phyloP scores from a whole-genome alignment of 495 filamentous ascomycete species.

The Antarctomyces pellizariae region DNA sequence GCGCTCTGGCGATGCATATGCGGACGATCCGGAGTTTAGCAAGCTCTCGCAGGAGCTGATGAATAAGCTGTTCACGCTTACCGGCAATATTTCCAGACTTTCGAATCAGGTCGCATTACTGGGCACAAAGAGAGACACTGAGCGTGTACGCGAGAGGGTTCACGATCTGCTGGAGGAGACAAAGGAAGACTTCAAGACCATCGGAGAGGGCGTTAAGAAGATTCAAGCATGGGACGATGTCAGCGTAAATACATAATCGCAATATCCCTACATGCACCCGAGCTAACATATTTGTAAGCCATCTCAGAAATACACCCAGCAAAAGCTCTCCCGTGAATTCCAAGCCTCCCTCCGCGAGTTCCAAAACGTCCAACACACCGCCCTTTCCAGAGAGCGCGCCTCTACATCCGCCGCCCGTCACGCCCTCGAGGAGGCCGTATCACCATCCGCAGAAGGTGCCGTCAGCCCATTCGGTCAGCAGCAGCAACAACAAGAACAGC shows the following conservation, averaged over 20 bases:
- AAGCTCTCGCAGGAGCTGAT: slow-evolving; percentile 57
- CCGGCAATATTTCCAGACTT: slow-evolving; percentile 61
- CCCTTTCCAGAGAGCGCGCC: slow-evolving; percentile 78
- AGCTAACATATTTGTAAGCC: slow-evolving; percentile 28
- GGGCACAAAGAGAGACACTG: slow-evolving; percentile 77
- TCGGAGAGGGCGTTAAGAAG: slow-evolving; percentile 83
- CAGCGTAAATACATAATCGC: slow-evolving; percentile 37
- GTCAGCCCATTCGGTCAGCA: slow-evolving; percentile 15
- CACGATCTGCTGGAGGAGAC: slow-evolving; percentile 70
- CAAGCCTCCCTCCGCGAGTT: slow-evolving; percentile 70
- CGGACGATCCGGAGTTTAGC: slow-evolving; percentile 86
- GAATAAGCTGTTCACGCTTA: slow-evolving; percentile 67
- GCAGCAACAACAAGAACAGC: slow-evolving; percentile 51
- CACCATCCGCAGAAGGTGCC: slow-evolving; percentile 14
- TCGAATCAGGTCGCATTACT: slow-evolving; percentile 60
- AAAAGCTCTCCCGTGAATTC: slow-evolving; percentile 84
- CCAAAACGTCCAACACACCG: slow-evolving; percentile 66
- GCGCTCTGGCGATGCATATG: slow-evolving; percentile 33
- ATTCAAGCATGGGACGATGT: slow-evolving; percentile 78
- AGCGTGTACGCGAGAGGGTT: slow-evolving; percentile 73
- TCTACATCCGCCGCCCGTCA: slow-evolving; percentile 57
- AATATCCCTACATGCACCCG: background rate
- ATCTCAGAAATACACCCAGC: slow-evolving; percentile 80
- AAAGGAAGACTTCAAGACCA: slow-evolving; percentile 66
- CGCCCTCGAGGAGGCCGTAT: slow-evolving; percentile 35